Evolutionary conservation across 495 filamentous ascomycete species (phyloP).

Genomic region (Eremomyces bilateralis): DNA sequence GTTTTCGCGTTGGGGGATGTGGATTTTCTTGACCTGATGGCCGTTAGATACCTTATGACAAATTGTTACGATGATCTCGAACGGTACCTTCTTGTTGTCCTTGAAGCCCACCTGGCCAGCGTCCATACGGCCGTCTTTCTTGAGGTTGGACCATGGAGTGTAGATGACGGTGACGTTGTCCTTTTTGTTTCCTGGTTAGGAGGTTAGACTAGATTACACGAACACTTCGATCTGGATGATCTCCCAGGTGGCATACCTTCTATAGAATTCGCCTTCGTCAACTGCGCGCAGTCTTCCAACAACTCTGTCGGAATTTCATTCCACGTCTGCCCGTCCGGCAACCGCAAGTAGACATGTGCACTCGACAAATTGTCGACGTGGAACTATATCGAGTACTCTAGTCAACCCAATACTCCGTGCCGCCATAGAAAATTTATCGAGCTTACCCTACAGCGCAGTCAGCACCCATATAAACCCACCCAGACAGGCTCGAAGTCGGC

Average conservation of each 20-base stretch:
- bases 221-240: constrained; percentile 2
- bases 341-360: constrained; percentile 83
- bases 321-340: constrained; percentile 67
- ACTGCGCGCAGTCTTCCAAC: constrained; percentile 69
- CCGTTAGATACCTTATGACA: neutral
- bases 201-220: neutral
- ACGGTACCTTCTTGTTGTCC: constrained; percentile 40
- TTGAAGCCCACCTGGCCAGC: constrained; percentile 89
- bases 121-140: constrained; percentile 92
- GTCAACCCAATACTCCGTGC: neutral
- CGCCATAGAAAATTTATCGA: neutral
- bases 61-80: neutral
- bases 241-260: constrained; percentile 37
- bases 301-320: constrained; percentile 56
- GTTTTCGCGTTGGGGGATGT: constrained; percentile 60
- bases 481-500: neutral
- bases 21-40: constrained; percentile 48
- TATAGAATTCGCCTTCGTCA: constrained; percentile 97
- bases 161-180: constrained; percentile 93
- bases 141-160: constrained; percentile 92
- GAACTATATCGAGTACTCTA: constrained; percentile 52
- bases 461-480: neutral
- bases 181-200: constrained; percentile 67
- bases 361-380: constrained; percentile 95
- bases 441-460: constrained; percentile 4